Base-by-base conservation (phyloP, 495 filamentous ascomycete genomes). In the Podospora didyma region DNA sequence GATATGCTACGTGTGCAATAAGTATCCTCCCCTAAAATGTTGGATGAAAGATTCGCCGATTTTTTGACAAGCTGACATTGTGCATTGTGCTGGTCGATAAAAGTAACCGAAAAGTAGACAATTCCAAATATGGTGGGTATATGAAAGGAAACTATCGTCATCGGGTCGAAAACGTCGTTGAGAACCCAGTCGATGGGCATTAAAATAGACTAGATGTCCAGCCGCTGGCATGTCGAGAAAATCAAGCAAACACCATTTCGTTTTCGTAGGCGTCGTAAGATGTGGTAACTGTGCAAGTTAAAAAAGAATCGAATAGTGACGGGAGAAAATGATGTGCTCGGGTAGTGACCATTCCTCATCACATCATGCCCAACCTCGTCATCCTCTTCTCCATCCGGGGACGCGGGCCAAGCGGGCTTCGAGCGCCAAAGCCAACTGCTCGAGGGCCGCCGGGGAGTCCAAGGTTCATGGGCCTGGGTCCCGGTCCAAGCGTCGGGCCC, bases 361-460 rank as follows among this genome's bases (percentile, higher is more conserved):
- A 88, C 84, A 92, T 89, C 87, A 94, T 94, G 79, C 93, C 93
- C 63, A 96, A 69, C 72, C 82, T 82, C 54, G 91, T 96, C 65
- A 86, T 93, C 57, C 91, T 76, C 68, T 92, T 85, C 75, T 94
- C 89, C 66, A 79, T 75, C 64, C 68, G 69, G n/a, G 71, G 76
- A 28, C 53, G 50, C 17, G 58, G 59, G 0, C 62, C 60, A 9
- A 37, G 41, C 16, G 63, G 62, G 17, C 63, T 62, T 9, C 51
- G 56, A 10, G 31, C 31, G 7, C 58, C 63, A 11, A 59, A 53
- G 4, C 55, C 59, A 14, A 56, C 51, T 9, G 21, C 58, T 17
- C 63, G 19, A 3, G 57, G 60, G 4, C 60, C 59, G 5, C 54
- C 57, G 6, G 56, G 62, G 14, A 57, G 42, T n/a, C 56, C 14